A percentile compares a stretch with the other conserved stretches of the same genome.
Conservation (phyloP, 2,329 filamentous ascomycete genomes). For the Zasmidium angulare region DNA sequence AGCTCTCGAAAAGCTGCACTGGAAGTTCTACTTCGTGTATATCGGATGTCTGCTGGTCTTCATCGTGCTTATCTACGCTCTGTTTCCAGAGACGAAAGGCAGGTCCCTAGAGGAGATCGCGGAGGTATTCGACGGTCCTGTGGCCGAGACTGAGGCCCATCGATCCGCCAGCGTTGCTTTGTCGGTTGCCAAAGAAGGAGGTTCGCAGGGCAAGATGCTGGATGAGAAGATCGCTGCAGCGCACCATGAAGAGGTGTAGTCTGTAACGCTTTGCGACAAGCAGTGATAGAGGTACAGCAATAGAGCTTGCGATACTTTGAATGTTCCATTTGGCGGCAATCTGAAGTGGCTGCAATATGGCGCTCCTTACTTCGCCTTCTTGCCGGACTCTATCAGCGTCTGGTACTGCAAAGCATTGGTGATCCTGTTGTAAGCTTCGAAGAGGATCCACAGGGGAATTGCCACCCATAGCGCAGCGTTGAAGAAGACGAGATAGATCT, state of each 20-base stretch:
- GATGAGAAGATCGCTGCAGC: neutral
- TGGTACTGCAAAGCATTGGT: slow-evolving; percentile 19
- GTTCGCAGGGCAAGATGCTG: neutral
- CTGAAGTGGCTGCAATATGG: too few relatives aligned
- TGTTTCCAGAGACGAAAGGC: slow-evolving; percentile 7
- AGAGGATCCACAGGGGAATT: slow-evolving; percentile 59
- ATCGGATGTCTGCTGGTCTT: slow-evolving; percentile 31
- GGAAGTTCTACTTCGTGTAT: slow-evolving; percentile 48
- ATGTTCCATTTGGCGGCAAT: too few relatives aligned
- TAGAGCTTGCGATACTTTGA: neutral
- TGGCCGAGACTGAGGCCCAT: neutral
- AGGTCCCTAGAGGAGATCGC: slow-evolving; percentile 45
- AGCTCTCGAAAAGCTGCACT: slow-evolving; percentile 37
- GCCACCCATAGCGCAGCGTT: slow-evolving; percentile 61
- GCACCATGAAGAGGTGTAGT: neutral
- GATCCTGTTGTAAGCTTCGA: slow-evolving; percentile 49
- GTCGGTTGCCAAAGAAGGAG: neutral
- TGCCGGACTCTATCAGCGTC: slow-evolving; percentile 9
- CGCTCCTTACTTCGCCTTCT: slow-evolving; percentile 20
- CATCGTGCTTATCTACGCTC: slow-evolving; percentile 16
- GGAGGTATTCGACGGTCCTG: slow-evolving; percentile 39
- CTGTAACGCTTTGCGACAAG: neutral
- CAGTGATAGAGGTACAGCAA: neutral
- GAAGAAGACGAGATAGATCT: slow-evolving; percentile 60
- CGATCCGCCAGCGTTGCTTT: neutral